Evolutionary conservation across 306 rosid species (phyloP).

Genomic region (Lotus japonicus): DNA sequence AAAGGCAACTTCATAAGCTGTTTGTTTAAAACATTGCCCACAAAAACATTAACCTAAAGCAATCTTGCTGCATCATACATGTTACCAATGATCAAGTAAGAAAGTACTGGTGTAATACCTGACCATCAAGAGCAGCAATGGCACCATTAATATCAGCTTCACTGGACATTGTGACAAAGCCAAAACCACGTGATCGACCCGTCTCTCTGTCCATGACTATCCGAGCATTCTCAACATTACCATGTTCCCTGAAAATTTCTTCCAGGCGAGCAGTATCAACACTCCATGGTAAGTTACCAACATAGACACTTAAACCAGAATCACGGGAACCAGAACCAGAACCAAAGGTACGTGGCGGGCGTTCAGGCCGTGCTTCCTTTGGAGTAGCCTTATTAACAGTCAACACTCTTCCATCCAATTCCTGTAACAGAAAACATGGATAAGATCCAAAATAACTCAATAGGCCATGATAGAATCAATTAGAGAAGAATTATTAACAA

Average conservation of each 20-base stretch:
- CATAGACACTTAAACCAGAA: constrained; percentile 48
- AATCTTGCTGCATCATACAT: neutral
- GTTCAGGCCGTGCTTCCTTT: constrained; percentile 63
- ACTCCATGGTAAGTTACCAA: constrained; percentile 89
- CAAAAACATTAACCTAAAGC: neutral
- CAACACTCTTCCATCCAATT: constrained; percentile 65
- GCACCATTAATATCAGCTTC: constrained; percentile 78
- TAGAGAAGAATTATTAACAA: neutral
- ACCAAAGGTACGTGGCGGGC: constrained; percentile 41
- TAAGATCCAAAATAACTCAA: neutral
- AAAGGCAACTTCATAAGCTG: neutral
- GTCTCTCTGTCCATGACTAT: constrained; percentile 78
- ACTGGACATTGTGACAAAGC: constrained; percentile 73
- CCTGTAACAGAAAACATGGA: constrained; percentile 34
- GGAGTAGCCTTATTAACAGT: constrained; percentile 93
- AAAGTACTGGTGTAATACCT: constrained; percentile 44
- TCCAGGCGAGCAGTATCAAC: constrained; percentile 63
- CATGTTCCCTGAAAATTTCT: constrained; percentile 74
- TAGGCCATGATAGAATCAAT: neutral
- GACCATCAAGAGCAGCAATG: constrained; percentile 92
- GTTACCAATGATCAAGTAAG: neutral
- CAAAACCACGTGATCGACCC: constrained; percentile 97
- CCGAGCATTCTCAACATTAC: constrained; percentile 66
- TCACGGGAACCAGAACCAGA: constrained; percentile 14
- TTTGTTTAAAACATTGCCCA: neutral